Percentiles rank a stretch among this genome's conserved stretches.
Evolutionary conservation across 176 grass and related monocot species (phyloP).

Genomic region (Juncus effusus): DNA sequence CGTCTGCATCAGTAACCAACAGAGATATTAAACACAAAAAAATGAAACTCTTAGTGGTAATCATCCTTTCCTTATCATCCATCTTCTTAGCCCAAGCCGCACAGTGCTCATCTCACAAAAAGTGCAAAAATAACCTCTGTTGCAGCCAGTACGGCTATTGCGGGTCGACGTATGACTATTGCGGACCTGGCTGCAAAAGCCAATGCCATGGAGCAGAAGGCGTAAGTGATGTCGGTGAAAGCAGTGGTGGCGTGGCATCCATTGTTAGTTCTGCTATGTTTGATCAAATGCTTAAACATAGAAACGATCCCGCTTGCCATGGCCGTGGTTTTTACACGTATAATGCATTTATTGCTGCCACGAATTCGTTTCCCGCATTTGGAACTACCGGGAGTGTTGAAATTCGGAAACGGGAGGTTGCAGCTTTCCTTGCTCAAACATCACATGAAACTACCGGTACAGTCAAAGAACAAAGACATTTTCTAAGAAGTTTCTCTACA

Average conservation of each 20-base stretch:
- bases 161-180: slow-evolving; percentile 24
- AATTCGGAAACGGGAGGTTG: slow-evolving; percentile 35
- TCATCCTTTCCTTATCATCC: background rate
- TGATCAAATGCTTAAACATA: slow-evolving; percentile 45
- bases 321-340: slow-evolving; percentile 53
- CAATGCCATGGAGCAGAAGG: slow-evolving; percentile 16
- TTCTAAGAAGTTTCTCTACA: background rate
- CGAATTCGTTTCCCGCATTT: slow-evolving; percentile 29
- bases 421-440: slow-evolving; percentile 53
- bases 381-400: slow-evolving; percentile 17
- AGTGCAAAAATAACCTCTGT: slow-evolving; percentile 27
- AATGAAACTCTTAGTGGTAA: background rate
- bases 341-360: slow-evolving; percentile 43
- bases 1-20: background rate
- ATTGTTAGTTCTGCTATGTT: slow-evolving; percentile 34
- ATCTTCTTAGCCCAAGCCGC: background rate
- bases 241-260: slow-evolving; percentile 22
- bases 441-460: slow-evolving; percentile 54
- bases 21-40: background rate
- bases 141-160: slow-evolving; percentile 44
- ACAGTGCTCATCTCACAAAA: slow-evolving; percentile 6
- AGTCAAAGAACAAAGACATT: background rate
- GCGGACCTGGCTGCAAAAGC: slow-evolving; percentile 29
- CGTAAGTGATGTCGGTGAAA: too few species aligned
- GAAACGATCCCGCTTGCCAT: slow-evolving; percentile 33